Evolutionary conservation across 129 eudicot genomes (phyloP).

Genomic region (Dittrichia graveolens): DNA sequence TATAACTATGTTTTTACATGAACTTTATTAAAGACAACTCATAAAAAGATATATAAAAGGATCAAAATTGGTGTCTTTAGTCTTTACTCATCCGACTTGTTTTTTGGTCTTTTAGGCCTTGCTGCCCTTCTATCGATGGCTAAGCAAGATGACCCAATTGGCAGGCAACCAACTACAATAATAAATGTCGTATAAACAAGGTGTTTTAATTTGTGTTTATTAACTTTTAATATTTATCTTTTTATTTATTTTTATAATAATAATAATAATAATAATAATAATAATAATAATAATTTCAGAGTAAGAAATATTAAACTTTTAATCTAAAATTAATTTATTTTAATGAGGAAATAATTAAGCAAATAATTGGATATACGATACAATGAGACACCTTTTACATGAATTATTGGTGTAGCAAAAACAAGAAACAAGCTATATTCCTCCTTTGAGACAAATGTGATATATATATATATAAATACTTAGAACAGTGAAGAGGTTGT

Average conservation of each 20-base stretch:
- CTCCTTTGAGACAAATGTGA: not conserved
- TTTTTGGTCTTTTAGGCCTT: no score
- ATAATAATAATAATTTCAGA: not conserved
- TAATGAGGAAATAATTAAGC: not conserved
- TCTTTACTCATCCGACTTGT: no score
- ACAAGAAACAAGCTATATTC: not conserved
- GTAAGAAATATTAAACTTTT: no score
- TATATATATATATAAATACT: no score
- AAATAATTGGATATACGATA: not conserved
- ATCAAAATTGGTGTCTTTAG: no score
- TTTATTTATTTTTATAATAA: not conserved
- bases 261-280: not conserved
- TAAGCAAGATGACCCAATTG: constrained; percentile 21
- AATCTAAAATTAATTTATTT: no score
- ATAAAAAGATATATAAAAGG: no score
- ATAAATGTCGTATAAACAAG: not conserved
- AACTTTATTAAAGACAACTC: no score
- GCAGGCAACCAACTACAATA: constrained; percentile 9
- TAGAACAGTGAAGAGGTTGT: not conserved
- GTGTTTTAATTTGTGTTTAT: no score
- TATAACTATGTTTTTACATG: no score
- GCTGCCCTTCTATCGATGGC: no score
- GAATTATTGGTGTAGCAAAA: not conserved
- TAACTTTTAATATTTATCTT: no score
- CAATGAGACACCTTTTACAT: not conserved